phyloP scores from a whole-genome alignment of 306 rosid species.

The Neltuma alba region DNA sequence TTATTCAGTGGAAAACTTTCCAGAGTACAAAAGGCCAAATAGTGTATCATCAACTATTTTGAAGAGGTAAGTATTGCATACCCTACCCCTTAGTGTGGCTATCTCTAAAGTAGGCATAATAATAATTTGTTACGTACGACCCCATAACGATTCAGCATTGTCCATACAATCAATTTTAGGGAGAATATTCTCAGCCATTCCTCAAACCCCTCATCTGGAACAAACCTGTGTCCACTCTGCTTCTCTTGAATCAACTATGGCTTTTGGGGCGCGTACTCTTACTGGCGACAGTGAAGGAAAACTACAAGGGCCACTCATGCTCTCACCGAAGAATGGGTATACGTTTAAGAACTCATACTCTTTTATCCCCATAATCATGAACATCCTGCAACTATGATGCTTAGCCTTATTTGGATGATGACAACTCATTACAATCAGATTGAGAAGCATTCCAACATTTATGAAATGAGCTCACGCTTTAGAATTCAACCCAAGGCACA shows the following conservation, averaged over 20 bases:
- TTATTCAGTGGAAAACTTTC: constrained; percentile 92
- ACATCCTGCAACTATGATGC: neutral
- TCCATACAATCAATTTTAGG: constrained; percentile 50
- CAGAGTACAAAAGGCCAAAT: constrained; percentile 96
- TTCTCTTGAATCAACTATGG: constrained; percentile 92
- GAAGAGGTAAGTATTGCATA: constrained; percentile 77
- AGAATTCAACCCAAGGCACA: neutral
- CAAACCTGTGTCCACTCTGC: constrained; percentile 92
- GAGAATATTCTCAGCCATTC: constrained; percentile 96
- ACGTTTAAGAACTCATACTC: constrained; percentile 41
- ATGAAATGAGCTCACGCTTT: neutral
- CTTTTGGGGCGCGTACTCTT: constrained; percentile 89
- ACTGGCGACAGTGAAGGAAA: constrained; percentile 83
- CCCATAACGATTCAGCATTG: constrained; percentile 9
- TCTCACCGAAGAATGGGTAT: constrained; percentile 88
- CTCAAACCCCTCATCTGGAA: constrained; percentile 98
- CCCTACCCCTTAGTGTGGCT: constrained; percentile 34
- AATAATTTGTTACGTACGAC: constrained; percentile 33
- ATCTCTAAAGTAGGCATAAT: constrained; percentile 27
- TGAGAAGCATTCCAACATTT: neutral
- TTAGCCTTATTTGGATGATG: neutral
- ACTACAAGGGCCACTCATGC: constrained; percentile 95
- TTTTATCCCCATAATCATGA: neutral
- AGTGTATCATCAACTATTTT: constrained; percentile 88
- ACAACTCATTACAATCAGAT: neutral